Percentiles rank a stretch among this genome's conserved stretches.
These are phyloP conservation scores for Epichloe brachyelytri DNA, from an alignment of 2,329 filamentous ascomycete species.

Conservation along the genomic window DNA sequence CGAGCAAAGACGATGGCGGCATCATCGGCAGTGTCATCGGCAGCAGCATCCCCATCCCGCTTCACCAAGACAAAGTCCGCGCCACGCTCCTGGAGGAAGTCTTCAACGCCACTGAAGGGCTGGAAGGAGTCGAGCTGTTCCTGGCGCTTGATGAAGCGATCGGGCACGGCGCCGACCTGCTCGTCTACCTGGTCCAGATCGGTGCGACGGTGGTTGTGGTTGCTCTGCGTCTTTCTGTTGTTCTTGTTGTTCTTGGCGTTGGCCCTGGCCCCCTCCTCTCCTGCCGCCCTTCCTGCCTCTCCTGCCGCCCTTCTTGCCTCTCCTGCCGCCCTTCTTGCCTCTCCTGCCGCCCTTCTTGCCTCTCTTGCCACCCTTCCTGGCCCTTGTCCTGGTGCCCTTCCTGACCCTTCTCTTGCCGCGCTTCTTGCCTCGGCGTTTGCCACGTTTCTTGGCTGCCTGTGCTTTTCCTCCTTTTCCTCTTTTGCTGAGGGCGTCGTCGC, in stretches of 20 bases:
- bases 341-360: not conserved
- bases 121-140: not conserved
- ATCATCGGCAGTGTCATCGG: not conserved
- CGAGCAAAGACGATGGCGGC: not conserved
- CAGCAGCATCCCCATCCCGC: not conserved
- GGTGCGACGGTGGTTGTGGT: not conserved
- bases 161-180: not conserved
- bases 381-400: too few relatives aligned
- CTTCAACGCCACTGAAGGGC: not conserved
- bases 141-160: not conserved
- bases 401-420: too few relatives aligned
- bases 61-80: not conserved
- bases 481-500: not conserved
- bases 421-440: not conserved
- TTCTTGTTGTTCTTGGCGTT: not conserved
- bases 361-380: too few relatives aligned
- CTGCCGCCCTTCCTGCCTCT: not conserved
- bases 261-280: not conserved
- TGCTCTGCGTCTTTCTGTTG: not conserved
- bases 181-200: not conserved
- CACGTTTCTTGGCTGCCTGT: not conserved
- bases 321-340: not conserved
- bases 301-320: not conserved
- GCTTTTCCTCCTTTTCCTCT: not conserved
- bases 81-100: not conserved